A percentile compares a stretch with the other conserved stretches of the same genome.
phyloP scores from a whole-genome alignment of 345 rosid species.

The Eutrema yunnanense region DNA sequence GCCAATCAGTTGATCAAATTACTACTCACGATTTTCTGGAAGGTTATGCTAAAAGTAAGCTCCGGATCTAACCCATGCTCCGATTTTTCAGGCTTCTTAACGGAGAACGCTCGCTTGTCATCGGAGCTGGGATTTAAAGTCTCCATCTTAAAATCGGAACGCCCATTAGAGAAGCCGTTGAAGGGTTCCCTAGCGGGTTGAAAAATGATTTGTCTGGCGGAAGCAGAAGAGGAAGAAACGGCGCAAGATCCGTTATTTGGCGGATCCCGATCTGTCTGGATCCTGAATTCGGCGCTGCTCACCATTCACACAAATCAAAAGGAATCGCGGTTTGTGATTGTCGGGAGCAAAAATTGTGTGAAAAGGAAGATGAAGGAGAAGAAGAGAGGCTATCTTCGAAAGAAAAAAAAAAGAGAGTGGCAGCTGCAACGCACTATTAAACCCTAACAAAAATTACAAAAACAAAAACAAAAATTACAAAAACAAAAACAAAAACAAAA shows the following conservation, averaged over 20 bases:
- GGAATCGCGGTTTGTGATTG: conserved; percentile 5
- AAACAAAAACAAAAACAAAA: neutral
- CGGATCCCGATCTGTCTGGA: conserved; percentile 29
- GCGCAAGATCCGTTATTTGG: conserved; percentile 30
- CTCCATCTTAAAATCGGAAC: conserved; percentile 63
- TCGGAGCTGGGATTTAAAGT: conserved; percentile 52
- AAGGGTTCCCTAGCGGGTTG: conserved; percentile 59
- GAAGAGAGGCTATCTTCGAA: conserved; percentile 37
- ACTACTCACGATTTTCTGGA: conserved; percentile 70
- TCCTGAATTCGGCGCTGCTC: conserved; percentile 14
- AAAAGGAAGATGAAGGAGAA: neutral
- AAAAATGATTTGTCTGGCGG: conserved; percentile 49
- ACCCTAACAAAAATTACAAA: conserved; percentile 46
- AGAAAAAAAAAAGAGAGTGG: neutral
- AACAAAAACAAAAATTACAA: too few species aligned
- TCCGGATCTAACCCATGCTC: conserved; percentile 67
- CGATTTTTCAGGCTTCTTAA: conserved; percentile 35
- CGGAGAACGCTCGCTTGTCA: conserved; percentile 17
- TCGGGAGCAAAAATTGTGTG: neutral
- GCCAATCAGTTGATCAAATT: neutral
- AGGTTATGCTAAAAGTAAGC: conserved; percentile 48
- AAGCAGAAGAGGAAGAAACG: conserved; percentile 26
- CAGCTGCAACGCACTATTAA: conserved; percentile 34
- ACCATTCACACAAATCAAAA: conserved; percentile 20
- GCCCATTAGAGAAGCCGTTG: conserved; percentile 30